A percentile compares a stretch with the other conserved stretches of the same genome.
phyloP scores from a whole-genome alignment of 2,329 filamentous ascomycete genomes.

The Monosporascus sp. region DNA sequence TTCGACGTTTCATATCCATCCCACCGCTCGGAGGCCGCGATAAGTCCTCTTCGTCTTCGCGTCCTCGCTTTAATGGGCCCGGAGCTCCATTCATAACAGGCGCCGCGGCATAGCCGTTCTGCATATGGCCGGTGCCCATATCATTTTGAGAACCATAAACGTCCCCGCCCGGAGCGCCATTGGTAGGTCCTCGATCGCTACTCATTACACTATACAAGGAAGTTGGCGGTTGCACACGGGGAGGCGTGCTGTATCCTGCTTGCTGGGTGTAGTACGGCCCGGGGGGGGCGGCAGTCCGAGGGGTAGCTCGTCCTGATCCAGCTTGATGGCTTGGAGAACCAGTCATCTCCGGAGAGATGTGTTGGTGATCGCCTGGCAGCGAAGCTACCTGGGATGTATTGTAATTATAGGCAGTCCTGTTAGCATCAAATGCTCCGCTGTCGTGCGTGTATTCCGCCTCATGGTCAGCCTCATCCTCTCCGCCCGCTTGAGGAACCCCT shows the following conservation, averaged over 20 bases:
- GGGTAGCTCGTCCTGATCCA: conserved; percentile 77
- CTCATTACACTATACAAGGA: conserved; percentile 88
- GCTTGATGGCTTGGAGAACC: conserved; percentile 75
- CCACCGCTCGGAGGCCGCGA: conserved; percentile 59
- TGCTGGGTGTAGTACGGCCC: conserved; percentile 68
- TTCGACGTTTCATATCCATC: conserved; percentile 69
- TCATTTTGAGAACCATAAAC: conserved; percentile 65
- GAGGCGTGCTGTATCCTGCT: conserved; percentile 72
- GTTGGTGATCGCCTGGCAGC: conserved; percentile 65
- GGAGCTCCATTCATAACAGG: conserved; percentile 59
- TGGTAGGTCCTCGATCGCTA: conserved; percentile 63
- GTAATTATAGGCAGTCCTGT: conserved; percentile 73
- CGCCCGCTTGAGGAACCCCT: conserved; percentile 45
- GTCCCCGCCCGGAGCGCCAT: conserved; percentile 61
- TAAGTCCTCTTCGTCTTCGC: conserved; percentile 54
- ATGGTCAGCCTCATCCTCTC: conserved; percentile 66
- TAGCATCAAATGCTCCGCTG: conserved; percentile 66
- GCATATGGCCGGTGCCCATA: conserved; percentile 42
- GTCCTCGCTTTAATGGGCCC: conserved; percentile 39
- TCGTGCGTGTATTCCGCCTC: conserved; percentile 84
- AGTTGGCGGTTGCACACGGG: conserved; percentile 64
- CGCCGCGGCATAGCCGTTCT: conserved; percentile 60
- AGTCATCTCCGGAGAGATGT: conserved; percentile 76
- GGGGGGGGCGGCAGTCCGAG: conserved; percentile 67
- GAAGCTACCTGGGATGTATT: conserved; percentile 60